Base-by-base conservation (phyloP, 768 basidiomycete species). In the Suillus lakei region DNA sequence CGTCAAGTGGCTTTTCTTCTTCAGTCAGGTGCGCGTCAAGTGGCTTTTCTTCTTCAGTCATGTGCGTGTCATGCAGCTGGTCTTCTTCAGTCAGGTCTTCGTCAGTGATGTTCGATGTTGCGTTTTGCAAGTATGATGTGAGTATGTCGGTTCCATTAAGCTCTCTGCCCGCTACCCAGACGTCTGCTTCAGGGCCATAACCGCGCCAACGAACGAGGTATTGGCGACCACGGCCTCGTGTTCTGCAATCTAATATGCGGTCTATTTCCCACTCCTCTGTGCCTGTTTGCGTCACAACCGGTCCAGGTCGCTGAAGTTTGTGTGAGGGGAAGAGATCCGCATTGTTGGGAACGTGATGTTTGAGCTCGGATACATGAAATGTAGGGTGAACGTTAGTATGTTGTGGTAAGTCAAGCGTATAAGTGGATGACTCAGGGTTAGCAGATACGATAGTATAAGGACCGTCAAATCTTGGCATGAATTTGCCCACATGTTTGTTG, bases 191-290 rank as follows among this genome's bases (percentile, higher is more conserved):
- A 0, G 69, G 60, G 1, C 74, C 72, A 60, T 76, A 76, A 4
- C 78, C 78, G 2, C 30, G 6, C 76, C 78, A 83, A 0, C 69
- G 60, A 0, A 83, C 63, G 13, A 64, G 28, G 41, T 67, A 75
- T 60, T 66, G 60, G 1, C 21, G 18, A 1, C 59, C 53, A 5
- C 51, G 21, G 2, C 68, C 34, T 0, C 44, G 10, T 21, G 21
- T 21, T 4, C 43, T 0, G 2, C 8, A 8, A 53, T 68, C 64
- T 0, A 73, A 3, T n/a, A 73, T 68, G 0, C 26, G 28, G 0
- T 73, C 69, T 26, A 73, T 59, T 6, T 64, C 21, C 26, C 59
- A 64, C 39, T 72, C 69, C 39, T 68, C 61, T 8, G 41, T n/a
- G 2, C 72, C 66, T 16, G 62, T 50, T 0, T n/a, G 1, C 8